These are phyloP conservation scores for Cryphonectria carpinicola DNA, from an alignment of 2,329 filamentous ascomycete genomes.

Conservation along the genomic window DNA sequence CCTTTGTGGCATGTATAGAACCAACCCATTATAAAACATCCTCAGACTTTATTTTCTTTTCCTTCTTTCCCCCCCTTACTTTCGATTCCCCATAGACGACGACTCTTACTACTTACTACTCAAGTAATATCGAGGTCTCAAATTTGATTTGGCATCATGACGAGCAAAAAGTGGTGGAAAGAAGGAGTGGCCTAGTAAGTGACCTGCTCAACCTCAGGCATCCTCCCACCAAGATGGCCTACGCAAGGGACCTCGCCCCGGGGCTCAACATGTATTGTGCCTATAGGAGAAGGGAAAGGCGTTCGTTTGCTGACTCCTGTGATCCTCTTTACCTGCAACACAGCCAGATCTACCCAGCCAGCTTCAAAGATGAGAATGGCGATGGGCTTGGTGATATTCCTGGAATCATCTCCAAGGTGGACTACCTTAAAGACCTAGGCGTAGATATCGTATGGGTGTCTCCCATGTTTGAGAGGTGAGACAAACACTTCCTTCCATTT, in stretches of 20 bases:
- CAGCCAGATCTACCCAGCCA: constrained; percentile 58
- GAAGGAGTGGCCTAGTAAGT: constrained; percentile 30
- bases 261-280: background rate
- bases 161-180: constrained; percentile 28
- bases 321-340: background rate
- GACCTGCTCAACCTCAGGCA: background rate
- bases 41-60: background rate
- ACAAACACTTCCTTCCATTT: no score
- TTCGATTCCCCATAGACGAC: background rate
- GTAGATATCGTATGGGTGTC: constrained; percentile 54
- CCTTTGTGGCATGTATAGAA: background rate
- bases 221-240: background rate
- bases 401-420: constrained; percentile 57
- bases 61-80: background rate
- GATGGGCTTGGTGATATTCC: constrained; percentile 58
- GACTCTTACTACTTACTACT: background rate
- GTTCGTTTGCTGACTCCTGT: background rate
- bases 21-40: background rate
- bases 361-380: constrained; percentile 58
- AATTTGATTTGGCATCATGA: background rate
- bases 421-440: constrained; percentile 55
- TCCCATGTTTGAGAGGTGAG: constrained; percentile 35
- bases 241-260: background rate
- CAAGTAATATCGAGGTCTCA: background rate
- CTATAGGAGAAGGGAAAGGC: background rate